Conservation (phyloP, 164 flowering plant species). For the Chimonanthus praecox region DNA sequence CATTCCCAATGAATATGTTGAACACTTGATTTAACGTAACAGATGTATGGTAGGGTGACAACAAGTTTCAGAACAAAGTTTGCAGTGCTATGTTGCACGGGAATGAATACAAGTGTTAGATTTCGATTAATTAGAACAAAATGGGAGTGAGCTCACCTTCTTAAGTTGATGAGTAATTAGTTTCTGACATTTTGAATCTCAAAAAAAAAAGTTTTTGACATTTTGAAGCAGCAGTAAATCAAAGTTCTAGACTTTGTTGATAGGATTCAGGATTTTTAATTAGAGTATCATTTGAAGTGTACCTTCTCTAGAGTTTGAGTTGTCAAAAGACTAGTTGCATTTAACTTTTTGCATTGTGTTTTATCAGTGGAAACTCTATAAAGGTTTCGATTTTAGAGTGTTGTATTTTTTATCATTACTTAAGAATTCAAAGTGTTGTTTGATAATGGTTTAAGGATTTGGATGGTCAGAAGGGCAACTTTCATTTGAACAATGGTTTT, state of each 20-base stretch:
- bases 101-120: neutral
- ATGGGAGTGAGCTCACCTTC: neutral
- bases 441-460: neutral
- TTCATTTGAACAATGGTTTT: neutral
- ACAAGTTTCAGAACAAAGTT: no score
- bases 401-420: neutral
- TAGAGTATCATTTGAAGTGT: neutral
- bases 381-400: neutral
- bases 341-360: no score
- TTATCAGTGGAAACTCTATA: neutral
- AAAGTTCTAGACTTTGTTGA: neutral
- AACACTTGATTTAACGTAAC: no score
- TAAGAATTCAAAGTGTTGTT: neutral
- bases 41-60: no score
- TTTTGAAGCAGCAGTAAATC: neutral
- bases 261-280: neutral
- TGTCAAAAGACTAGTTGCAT: neutral
- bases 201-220: no score
- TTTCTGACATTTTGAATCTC: neutral
- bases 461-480: neutral
- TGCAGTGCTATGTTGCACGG: no score
- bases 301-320: neutral
- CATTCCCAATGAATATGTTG: no score
- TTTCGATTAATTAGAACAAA: neutral
- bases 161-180: neutral